Evolutionary conservation across 2,329 filamentous ascomycete genomes (phyloP).

Genomic region (Dothistroma septosporum): DNA sequence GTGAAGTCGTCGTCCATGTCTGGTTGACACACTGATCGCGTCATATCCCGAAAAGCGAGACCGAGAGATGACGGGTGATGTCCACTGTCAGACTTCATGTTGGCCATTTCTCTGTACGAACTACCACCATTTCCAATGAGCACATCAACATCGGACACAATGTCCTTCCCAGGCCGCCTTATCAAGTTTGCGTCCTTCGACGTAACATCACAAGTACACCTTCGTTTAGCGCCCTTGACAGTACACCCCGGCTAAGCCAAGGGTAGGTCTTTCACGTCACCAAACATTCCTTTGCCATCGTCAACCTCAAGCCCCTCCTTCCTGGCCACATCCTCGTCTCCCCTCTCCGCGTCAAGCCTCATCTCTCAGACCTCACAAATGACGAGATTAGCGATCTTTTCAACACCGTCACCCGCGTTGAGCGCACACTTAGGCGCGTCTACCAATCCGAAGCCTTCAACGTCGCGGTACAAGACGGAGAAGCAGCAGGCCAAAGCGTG

Average conservation of each 20-base stretch:
- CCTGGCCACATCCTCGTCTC: conserved; percentile 92
- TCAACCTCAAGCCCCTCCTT: conserved; percentile 92
- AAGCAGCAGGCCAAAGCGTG: conserved; percentile 87
- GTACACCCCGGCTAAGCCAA: conserved; percentile 1
- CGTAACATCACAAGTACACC: conserved; percentile 42
- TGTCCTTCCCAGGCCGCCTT: conserved; percentile 38
- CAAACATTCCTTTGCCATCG: conserved; percentile 74
- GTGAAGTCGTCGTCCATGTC: too few species aligned
- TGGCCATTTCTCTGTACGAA: not conserved
- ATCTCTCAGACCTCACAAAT: conserved; percentile 68
- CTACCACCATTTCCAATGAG: conserved; percentile 9
- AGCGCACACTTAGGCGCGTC: conserved; percentile 65
- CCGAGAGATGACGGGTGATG: too few species aligned
- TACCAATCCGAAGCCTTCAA: conserved; percentile 74
- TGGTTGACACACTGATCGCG: too few species aligned
- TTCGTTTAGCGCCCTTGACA: conserved; percentile 3
- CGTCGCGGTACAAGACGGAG: conserved; percentile 90
- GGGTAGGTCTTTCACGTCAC: conserved; percentile 81
- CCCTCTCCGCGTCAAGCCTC: conserved; percentile 61
- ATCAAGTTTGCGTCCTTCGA: conserved; percentile 44
- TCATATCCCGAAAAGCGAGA: too few species aligned
- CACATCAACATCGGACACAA: not conserved
- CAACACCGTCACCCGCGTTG: conserved; percentile 68
- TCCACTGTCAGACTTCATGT: not conserved
- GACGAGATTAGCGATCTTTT: conserved; percentile 82